Base-by-base conservation (phyloP, 768 basidiomycete genomes). In the Hortiboletus flavorubellus region DNA sequence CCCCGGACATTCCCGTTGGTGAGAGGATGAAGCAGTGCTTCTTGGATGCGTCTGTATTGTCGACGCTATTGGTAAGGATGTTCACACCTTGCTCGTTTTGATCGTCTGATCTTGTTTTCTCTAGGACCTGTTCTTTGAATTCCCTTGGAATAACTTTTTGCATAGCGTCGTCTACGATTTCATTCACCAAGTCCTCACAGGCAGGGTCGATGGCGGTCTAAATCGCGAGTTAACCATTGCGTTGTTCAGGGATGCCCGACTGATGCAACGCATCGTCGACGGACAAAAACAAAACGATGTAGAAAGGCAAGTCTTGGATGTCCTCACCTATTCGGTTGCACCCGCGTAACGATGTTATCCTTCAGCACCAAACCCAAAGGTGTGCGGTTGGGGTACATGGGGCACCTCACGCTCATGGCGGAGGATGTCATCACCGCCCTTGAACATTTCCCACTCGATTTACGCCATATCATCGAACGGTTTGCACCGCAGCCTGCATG, bases 101-200 rank as follows among this genome's bases (percentile, higher is more conserved):
- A 29, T 46, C 26, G 43, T 53, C 56, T 59, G 18, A 57, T 33
- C 26, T 34, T 18, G 7, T 11, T 37, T 30, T 3, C 5, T 29
- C 14, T 29, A 96, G 93, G 91, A 95, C 63, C 78, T 98, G 37
- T 98, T 98, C 77, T 98, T 98, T 68, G 87, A 89, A 56, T 97
- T 88, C 64, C 94, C 95, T 1, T 93, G 91, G 88, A 98, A 99
- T 73, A 98, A 98, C 68, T 98, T 98, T 70, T 74, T 98, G 31
- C 97, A 99, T 68, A 93, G 91, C 64, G 88, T 94, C 31, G 93
- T 97, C 16, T 98, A 98, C 67, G 97, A 99, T 68, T 76, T 97
- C 54, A 78, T 98, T 1, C 97, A 98, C 67, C 97, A 98, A 70
- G 87, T 98, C 43, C 79, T 99, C 52, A 95, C 91, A 2, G 95